These are phyloP conservation scores for Crithidia acanthocephali DNA, from an alignment of 208 protist species.

Conservation along the genomic window DNA sequence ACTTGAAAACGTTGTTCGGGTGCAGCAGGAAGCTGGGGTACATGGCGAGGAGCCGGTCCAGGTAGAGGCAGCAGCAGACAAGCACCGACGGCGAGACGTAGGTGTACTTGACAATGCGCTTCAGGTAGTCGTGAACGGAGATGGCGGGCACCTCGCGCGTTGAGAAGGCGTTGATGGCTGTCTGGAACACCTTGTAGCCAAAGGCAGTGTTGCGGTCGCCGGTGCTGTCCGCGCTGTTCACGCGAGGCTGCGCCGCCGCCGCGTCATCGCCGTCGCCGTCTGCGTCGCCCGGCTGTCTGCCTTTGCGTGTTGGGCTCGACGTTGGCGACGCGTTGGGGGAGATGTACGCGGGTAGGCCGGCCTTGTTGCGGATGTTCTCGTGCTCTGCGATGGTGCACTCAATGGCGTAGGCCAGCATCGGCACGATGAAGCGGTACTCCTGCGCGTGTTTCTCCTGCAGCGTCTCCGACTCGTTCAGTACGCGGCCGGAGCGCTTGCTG, in stretches of 20 bases:
- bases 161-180: slow-evolving; percentile 43
- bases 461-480: slow-evolving; percentile 68
- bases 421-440: slow-evolving; percentile 74
- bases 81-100: slow-evolving; percentile 75
- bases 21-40: slow-evolving; percentile 47
- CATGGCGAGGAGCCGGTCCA: slow-evolving; percentile 60
- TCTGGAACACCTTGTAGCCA: slow-evolving; percentile 13
- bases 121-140: slow-evolving; percentile 61
- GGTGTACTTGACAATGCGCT: slow-evolving; percentile 65
- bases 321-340: slow-evolving; percentile 6
- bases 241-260: not conserved
- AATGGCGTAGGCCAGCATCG: slow-evolving; percentile 53
- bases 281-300: not conserved
- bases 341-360: slow-evolving; percentile 14
- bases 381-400: slow-evolving; percentile 50
- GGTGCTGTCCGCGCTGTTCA: not conserved
- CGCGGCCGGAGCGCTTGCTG: slow-evolving; percentile 41
- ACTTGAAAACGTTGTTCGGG: slow-evolving; percentile 63
- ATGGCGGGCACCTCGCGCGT: slow-evolving; percentile 44
- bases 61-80: slow-evolving; percentile 64
- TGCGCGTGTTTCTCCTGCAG: slow-evolving; percentile 71
- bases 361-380: slow-evolving; percentile 29
- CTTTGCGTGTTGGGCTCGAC: not conserved
- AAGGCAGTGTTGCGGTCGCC: slow-evolving; percentile 5
- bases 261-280: not conserved